A percentile compares a stretch with the other conserved stretches of the same genome.
These are phyloP conservation scores for Haplosporangium gracile DNA, from an alignment of 192 early-diverging fungal species.

Conservation along the genomic window DNA sequence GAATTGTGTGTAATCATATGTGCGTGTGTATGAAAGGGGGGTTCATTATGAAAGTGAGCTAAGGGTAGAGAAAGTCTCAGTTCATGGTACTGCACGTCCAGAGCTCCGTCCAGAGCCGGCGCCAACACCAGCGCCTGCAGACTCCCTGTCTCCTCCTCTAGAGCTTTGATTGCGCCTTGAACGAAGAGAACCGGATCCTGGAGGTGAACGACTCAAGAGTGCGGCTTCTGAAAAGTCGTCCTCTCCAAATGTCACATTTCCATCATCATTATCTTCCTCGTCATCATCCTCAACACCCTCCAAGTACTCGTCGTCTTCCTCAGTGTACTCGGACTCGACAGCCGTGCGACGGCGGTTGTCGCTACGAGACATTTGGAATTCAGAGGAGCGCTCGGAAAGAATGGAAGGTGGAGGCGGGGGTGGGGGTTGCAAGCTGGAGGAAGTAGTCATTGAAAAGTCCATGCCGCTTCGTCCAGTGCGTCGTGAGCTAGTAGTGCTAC, in stretches of 20 bases:
- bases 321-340: conserved; percentile 54
- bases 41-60: not conserved
- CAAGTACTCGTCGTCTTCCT: conserved; percentile 47
- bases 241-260: conserved; percentile 43
- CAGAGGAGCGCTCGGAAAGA: conserved; percentile 43
- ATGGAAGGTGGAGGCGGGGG: conserved; percentile 47
- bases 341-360: conserved; percentile 31
- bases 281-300: conserved; percentile 35
- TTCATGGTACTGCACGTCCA: conserved; percentile 19
- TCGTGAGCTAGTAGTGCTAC: conserved; percentile 25
- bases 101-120: conserved; percentile 25
- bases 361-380: conserved; percentile 36
- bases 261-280: conserved; percentile 31
- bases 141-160: conserved; percentile 1
- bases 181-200: conserved; percentile 3
- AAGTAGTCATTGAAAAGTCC: conserved; percentile 38
- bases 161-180: conserved; percentile 14
- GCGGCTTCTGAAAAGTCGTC: conserved; percentile 48
- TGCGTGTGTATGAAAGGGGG: not conserved
- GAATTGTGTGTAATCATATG: not conserved
- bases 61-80: not conserved
- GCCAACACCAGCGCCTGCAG: not conserved
- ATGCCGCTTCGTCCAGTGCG: conserved; percentile 29
- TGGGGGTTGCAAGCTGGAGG: conserved; percentile 21
- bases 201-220: conserved; percentile 31